These are phyloP conservation scores for Clarkia xantiana DNA, from an alignment of 345 rosid species.

Conservation along the genomic window DNA sequence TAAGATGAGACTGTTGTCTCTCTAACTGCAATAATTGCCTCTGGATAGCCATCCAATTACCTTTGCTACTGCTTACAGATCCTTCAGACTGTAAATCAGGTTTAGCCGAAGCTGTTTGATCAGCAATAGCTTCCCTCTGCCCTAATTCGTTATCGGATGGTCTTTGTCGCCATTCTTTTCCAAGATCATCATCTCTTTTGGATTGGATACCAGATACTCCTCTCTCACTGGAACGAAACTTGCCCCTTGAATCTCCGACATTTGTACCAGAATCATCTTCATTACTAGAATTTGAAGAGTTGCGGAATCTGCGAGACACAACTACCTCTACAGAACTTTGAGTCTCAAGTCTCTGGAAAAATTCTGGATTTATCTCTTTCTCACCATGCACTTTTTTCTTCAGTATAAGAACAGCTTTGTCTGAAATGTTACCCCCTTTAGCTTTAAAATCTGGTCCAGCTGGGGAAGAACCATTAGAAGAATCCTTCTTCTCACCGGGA, in stretches of 20 bases:
- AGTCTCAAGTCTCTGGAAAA: conserved; percentile 81
- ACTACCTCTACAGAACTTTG: conserved; percentile 85
- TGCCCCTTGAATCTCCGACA: conserved; percentile 20
- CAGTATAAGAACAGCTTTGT: conserved; percentile 68
- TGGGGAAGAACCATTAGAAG: conserved; percentile 30
- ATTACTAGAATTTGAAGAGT: conserved; percentile 39
- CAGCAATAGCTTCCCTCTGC: conserved; percentile 35
- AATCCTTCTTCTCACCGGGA: conserved; percentile 18
- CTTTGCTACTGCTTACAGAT: conserved; percentile 55
- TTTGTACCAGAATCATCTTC: conserved; percentile 41
- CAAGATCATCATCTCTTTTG: too few species aligned
- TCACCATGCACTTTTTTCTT: conserved; percentile 91
- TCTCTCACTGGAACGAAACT: conserved; percentile 24
- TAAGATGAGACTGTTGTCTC: conserved; percentile 84
- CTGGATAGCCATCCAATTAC: conserved; percentile 92
- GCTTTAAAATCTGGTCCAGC: conserved; percentile 35
- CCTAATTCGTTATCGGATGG: conserved; percentile 39
- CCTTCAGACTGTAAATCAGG: conserved; percentile 67
- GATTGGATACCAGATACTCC: conserved; percentile 14
- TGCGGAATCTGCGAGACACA: conserved; percentile 59
- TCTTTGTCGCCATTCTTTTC: conserved; percentile 39
- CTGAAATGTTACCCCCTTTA: conserved; percentile 53
- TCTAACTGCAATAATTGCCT: conserved; percentile 85
- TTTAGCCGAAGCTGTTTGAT: conserved; percentile 29
- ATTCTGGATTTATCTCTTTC: conserved; percentile 81